Evolutionary conservation across 139 green algal genomes (phyloP), one percentile per base, ranked within the genome.

Genomic region (Spirogloea muscicola): DNA sequence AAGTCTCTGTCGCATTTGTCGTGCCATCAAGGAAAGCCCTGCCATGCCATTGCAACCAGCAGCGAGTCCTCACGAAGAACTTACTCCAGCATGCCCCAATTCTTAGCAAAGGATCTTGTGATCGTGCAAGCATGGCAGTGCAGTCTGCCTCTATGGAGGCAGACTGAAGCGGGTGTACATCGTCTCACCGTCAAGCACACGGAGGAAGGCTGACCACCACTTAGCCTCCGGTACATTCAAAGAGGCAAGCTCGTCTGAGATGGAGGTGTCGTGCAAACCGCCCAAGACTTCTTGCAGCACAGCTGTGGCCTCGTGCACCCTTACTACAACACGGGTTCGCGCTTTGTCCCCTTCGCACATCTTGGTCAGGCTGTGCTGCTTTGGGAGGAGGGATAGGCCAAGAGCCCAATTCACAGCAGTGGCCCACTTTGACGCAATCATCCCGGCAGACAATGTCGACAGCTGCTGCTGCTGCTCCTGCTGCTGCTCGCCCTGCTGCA

Each of bases 381-480:
- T 76, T 2, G 70, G 41, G 1, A 43, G 75, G 63, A 79, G 70
- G 1, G 70, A 46, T 10, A 65, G 40, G 16, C 42, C 70, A 9
- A 79, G 10, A 38, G 70, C 70, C 70, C 70, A 79, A 36, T 79
- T 41, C 1, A 49, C 46, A 7, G 67, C 67, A 18, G n/a, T 76
- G 38, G 67, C 58, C 67, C 67, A 76, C 29, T 49, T n/a, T n/a
- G n/a, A n/a, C n/a, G n/a, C n/a, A n/a, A n/a, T n/a, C n/a, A n/a
- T n/a, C n/a, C n/a, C n/a, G n/a, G n/a, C n/a, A n/a, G n/a, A 29
- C 55, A n/a, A 37, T 18, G 27, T 58, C 13, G 67, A 31, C 4
- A 49, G 49, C 31, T 76, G 31, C 3, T 38, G n/a, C 10, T 29
- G 31, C 67, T 27, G 34, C 58, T 48, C 48, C 67, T 76, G 21